Conservation (phyloP, 805 yeast species). For the Brettanomyces anomalus region DNA sequence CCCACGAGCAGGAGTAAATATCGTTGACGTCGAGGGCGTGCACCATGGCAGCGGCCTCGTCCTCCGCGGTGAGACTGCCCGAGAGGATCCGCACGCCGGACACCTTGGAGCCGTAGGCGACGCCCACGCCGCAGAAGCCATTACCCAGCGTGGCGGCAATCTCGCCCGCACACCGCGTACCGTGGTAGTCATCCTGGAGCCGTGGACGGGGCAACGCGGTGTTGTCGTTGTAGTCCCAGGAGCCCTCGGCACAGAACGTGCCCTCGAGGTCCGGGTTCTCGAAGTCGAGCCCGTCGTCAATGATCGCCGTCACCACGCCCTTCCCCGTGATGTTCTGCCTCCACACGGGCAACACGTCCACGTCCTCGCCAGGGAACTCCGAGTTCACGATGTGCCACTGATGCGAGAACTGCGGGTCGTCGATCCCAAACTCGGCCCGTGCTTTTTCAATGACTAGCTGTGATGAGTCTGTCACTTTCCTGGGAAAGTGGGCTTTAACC, state of each 20-base stretch:
- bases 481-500: too few relatives aligned
- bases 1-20: conserved; percentile 97
- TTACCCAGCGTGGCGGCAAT: conserved; percentile 80
- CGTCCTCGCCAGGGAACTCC: conserved; percentile 66
- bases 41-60: conserved; percentile 84
- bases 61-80: conserved; percentile 70
- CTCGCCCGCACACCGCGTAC: conserved; percentile 97
- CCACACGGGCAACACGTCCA: conserved; percentile 86
- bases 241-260: conserved; percentile 69
- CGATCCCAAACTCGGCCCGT: conserved; percentile 45
- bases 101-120: conserved; percentile 81
- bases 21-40: conserved; percentile 79
- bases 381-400: conserved; percentile 94
- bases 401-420: conserved; percentile 71
- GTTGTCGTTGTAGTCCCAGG: conserved; percentile 88
- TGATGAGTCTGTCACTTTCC: conserved; percentile 43
- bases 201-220: conserved; percentile 70
- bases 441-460: conserved; percentile 37
- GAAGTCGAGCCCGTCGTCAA: conserved; percentile 91
- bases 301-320: conserved; percentile 77
- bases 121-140: conserved; percentile 90
- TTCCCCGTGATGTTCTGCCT: conserved; percentile 67
- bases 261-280: conserved; percentile 63
- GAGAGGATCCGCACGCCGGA: conserved; percentile 87
- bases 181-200: conserved; percentile 79